Conservation (phyloP, 2,329 filamentous ascomycete species). For the Pseudogymnoascus sp. region DNA sequence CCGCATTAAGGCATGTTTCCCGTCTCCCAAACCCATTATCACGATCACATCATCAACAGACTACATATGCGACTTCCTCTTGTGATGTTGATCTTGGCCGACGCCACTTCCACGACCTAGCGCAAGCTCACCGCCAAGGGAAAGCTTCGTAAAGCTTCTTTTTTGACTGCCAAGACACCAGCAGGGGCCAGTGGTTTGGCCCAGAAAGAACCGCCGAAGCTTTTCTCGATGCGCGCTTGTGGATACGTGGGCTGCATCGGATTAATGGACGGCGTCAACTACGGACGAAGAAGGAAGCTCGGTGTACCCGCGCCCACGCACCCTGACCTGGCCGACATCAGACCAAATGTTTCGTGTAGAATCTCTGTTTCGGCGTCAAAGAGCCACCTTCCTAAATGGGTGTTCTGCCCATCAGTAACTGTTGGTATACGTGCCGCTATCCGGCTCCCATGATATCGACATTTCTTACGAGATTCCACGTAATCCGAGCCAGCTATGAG, state of each 20-base stretch:
- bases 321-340: not conserved
- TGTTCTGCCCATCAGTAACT: not conserved
- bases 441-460: not conserved
- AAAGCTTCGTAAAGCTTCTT: constrained; percentile 1
- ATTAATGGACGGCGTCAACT: not conserved
- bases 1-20: not conserved
- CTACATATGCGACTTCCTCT: not conserved
- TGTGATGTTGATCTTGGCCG: constrained; percentile 1
- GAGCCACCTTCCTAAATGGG: not conserved
- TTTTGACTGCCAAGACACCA: not conserved
- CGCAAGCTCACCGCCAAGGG: not conserved
- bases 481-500: not conserved
- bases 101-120: not conserved
- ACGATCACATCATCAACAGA: not conserved
- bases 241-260: not conserved
- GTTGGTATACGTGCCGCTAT: not conserved
- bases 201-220: not conserved
- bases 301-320: not conserved
- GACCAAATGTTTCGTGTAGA: not conserved
- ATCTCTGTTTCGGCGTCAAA: not conserved
- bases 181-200: not conserved
- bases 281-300: constrained; percentile 2
- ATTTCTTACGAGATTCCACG: not conserved
- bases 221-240: not conserved
- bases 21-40: not conserved